phyloP scores from a whole-genome alignment of 2,329 filamentous ascomycete genomes.

The Xylariaceae sp. region DNA sequence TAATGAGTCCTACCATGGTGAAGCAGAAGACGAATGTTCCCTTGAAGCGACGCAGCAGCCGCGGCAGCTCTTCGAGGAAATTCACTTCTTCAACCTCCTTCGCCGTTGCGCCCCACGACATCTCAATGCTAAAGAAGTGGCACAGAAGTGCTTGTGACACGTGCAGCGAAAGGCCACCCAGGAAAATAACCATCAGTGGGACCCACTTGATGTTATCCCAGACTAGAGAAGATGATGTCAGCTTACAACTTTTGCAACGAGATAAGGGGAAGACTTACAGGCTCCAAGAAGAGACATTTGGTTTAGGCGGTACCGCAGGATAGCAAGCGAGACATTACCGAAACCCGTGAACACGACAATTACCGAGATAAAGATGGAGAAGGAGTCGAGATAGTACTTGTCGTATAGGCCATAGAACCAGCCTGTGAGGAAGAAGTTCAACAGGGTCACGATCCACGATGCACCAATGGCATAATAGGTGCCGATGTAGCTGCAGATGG shows the following conservation, averaged over 20 bases:
- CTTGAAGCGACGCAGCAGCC: constrained; percentile 41
- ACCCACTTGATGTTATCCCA: constrained; percentile 61
- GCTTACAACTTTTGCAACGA: background rate
- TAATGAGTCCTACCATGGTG: constrained; percentile 37
- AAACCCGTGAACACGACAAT: constrained; percentile 43
- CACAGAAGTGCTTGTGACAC: constrained; percentile 48
- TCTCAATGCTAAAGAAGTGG: constrained; percentile 51
- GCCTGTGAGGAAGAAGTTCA: constrained; percentile 77
- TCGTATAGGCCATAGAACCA: constrained; percentile 60
- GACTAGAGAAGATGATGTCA: constrained; percentile 40
- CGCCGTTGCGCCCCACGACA: constrained; percentile 45
- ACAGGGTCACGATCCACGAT: constrained; percentile 74
- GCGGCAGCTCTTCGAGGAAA: constrained; percentile 43
- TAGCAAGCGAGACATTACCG: constrained; percentile 54
- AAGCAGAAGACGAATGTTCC: constrained; percentile 41
- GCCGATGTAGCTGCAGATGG: constrained; percentile 77
- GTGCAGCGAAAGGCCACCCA: constrained; percentile 51
- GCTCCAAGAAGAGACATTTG: constrained; percentile 55
- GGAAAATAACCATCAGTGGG: constrained; percentile 49
- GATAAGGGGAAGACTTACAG: constrained; percentile 37
- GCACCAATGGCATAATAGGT: constrained; percentile 82
- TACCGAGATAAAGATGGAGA: constrained; percentile 43
- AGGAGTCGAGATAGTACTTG: constrained; percentile 72
- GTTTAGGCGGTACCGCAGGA: constrained; percentile 64
- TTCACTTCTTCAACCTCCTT: constrained; percentile 44